Evolutionary conservation across 257 asterid genomes (phyloP).

Genomic region (Salvia hispanica): DNA sequence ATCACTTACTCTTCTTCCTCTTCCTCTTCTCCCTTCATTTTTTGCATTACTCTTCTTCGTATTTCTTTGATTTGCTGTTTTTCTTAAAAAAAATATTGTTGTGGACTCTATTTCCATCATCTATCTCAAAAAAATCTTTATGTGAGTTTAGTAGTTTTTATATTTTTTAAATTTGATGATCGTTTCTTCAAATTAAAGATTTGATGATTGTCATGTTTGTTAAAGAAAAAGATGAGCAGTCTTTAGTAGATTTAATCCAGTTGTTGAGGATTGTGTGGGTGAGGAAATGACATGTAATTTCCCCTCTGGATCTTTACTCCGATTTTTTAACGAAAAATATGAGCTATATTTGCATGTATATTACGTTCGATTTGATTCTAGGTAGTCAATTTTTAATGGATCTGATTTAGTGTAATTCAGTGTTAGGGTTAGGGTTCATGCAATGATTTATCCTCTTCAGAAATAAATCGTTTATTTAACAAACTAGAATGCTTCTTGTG

Average conservation of each 20-base stretch:
- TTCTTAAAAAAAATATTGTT: not conserved
- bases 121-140: not conserved
- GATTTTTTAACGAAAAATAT: not conserved
- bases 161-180: not conserved
- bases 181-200: not conserved
- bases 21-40: slow-evolving; percentile 26
- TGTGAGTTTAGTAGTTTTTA: not conserved
- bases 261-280: no score
- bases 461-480: not conserved
- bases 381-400: slow-evolving; percentile 1
- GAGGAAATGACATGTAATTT: not conserved
- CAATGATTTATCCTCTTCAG: slow-evolving; percentile 23
- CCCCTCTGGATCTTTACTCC: not conserved
- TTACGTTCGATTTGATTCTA: not conserved
- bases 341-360: slow-evolving; percentile 11
- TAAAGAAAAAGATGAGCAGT: not conserved
- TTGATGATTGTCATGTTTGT: not conserved
- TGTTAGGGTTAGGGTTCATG: slow-evolving; percentile 51
- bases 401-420: slow-evolving; percentile 17
- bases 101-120: not conserved
- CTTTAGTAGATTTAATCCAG: not conserved
- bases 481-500: not conserved
- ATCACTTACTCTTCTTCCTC: not conserved
- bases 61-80: not conserved
- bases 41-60: not conserved